Base-by-base conservation (phyloP, 2,329 filamentous ascomycete genomes). In the Huntiella bhutanensis region DNA sequence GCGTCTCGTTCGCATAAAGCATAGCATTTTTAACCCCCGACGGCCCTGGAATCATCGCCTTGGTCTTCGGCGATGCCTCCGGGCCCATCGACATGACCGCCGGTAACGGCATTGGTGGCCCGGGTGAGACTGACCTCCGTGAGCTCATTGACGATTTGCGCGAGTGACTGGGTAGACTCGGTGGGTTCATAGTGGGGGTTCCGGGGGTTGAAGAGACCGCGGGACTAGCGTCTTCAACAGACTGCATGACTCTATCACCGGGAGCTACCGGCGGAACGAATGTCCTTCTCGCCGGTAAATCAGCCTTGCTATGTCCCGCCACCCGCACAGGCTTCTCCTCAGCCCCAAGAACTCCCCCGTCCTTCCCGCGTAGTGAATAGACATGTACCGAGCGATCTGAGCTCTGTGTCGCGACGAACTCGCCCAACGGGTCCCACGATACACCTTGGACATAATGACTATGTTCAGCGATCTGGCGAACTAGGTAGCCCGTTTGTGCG, bases 391-490 rank as follows among this genome's bases (percentile, higher is more conserved):
- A 95, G 58, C 91, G 81, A 64, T 98, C 91, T 4, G 91, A 98
- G 5, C 91, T 98, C 59, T 98, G 91, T 1, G 91, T 98, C 34
- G 91, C 91, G 50, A 98, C 87, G 60, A 87, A 98, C 64, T 98
- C 91, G 64, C 96, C 96, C 47, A 95, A 65, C 17, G 91, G 92
- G 64, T 98, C 92, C 92, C 91, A 98, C 4, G 91, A 82, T 5
- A 98, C 92, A 41, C 91, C 91, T 64, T 98, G 91, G 13, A 98
- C 91, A 60, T 95, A 98, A 62, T 98, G 91, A 56, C 85, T 93
- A 63, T 96, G 88, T 60, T 96, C 88, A 45, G 88, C 88, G 53
- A 96, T 94, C 60, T 95, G 88, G 50, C 88, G 80, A 49, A 95
- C 81, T 53, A 87, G 61, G 32, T 69, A 67, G 49, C 72, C 71